These are phyloP conservation scores for Ustilago sp. DNA, from an alignment of 1,284 basidiomycete genomes.

Conservation along the genomic window DNA sequence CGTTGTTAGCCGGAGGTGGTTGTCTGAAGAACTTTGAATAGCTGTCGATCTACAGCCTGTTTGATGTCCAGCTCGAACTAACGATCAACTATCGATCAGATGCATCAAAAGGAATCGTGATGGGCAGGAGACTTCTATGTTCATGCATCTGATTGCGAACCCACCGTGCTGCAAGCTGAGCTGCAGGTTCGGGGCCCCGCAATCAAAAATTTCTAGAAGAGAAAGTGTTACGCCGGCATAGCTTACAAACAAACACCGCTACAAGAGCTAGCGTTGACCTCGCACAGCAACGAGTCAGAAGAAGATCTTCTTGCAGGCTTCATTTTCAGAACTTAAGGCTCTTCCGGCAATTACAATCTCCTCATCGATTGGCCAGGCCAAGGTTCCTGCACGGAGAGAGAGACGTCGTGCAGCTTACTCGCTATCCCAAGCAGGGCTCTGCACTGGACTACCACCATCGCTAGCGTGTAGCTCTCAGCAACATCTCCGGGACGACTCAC, in stretches of 20 bases:
- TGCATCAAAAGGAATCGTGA: not conserved
- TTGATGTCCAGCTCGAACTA: not conserved
- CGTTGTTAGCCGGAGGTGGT: not conserved
- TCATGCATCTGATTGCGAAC: not conserved
- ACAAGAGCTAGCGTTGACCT: not conserved
- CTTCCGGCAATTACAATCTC: not conserved
- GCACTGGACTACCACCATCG: not conserved
- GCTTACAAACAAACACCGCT: not conserved
- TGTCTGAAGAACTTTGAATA: not conserved
- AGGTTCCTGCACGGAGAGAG: not conserved
- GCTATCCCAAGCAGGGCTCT: not conserved
- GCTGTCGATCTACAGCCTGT: no score
- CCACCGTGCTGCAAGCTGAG: not conserved
- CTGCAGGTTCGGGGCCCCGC: slow-evolving; percentile 7
- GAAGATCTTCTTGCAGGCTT: slow-evolving; percentile 5
- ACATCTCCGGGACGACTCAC: not conserved
- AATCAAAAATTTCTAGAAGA: not conserved
- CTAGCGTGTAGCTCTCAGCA: not conserved
- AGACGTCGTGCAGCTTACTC: slow-evolving; percentile 1
- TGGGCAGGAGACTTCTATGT: not conserved
- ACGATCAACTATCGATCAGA: not conserved
- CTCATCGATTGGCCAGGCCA: not conserved
- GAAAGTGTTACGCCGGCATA: not conserved
- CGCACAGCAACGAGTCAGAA: not conserved
- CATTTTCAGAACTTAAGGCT: not conserved